phyloP scores from a whole-genome alignment of 768 basidiomycete species.

The Chlorophyllum brunneum region DNA sequence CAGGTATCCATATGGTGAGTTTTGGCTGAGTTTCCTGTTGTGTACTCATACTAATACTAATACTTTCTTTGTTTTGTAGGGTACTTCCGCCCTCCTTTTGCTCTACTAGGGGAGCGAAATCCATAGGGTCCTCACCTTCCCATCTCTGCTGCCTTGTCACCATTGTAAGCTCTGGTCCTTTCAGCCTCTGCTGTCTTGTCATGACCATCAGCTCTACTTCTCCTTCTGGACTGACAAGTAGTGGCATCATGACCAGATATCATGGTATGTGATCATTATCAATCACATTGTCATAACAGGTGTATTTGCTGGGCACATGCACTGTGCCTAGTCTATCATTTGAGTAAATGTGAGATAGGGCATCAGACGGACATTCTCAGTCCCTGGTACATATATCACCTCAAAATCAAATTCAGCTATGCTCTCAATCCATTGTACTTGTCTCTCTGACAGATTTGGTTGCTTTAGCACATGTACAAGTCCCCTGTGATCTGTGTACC shows the following conservation, averaged over 20 bases:
- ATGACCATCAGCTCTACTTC: neutral
- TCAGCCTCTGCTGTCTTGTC: too few relatives aligned
- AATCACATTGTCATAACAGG: conserved; percentile 14
- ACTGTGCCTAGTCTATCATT: conserved; percentile 22
- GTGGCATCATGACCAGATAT: neutral
- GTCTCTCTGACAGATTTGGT: conserved; percentile 29
- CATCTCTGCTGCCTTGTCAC: neutral
- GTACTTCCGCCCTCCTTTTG: conserved; percentile 12
- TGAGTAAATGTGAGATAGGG: conserved; percentile 30
- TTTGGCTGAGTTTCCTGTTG: neutral
- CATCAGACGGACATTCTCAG: conserved; percentile 37
- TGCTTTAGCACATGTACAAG: conserved; percentile 29
- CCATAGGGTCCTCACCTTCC: neutral
- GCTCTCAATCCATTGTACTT: conserved; percentile 36
- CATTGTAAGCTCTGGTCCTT: too few relatives aligned
- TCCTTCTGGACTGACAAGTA: conserved; percentile 3
- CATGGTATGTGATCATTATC: conserved; percentile 14
- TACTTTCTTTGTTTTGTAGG: too few relatives aligned
- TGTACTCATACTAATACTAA: conserved; percentile 8
- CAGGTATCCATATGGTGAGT: too few relatives aligned
- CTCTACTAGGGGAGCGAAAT: conserved; percentile 2
- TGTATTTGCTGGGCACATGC: conserved; percentile 18
- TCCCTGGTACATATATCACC: conserved; percentile 29
- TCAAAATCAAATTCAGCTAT: conserved; percentile 34
- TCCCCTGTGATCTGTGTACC: conserved; percentile 31